These are phyloP conservation scores for Bipolaris victoriae DNA, from an alignment of 2,329 filamentous ascomycete genomes.

Conservation along the genomic window DNA sequence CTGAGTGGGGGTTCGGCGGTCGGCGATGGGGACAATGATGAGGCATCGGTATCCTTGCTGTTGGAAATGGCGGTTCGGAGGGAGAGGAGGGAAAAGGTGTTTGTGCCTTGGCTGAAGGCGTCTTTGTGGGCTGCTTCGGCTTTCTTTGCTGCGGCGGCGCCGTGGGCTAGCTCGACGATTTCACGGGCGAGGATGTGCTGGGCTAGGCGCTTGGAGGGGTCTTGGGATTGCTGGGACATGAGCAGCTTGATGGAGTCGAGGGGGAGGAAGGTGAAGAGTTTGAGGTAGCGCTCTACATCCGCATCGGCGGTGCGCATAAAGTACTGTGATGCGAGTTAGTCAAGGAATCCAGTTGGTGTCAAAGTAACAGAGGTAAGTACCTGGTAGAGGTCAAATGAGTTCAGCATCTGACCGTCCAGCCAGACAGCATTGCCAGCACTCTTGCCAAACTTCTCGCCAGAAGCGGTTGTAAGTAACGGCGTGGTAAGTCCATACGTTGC, in stretches of 20 bases:
- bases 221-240: slow-evolving; percentile 70
- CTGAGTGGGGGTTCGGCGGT: slow-evolving; percentile 3
- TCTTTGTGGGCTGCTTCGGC: slow-evolving; percentile 65
- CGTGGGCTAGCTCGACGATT: slow-evolving; percentile 80
- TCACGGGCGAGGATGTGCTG: slow-evolving; percentile 86
- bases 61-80: slow-evolving; percentile 29
- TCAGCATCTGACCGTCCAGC: slow-evolving; percentile 83
- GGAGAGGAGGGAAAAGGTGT: slow-evolving; percentile 35
- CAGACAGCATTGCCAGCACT: slow-evolving; percentile 92
- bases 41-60: slow-evolving; percentile 3
- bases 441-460: slow-evolving; percentile 93
- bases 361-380: slow-evolving; percentile 46
- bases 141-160: slow-evolving; percentile 65
- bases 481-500: slow-evolving; percentile 85
- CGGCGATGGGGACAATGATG: not conserved
- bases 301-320: slow-evolving; percentile 83
- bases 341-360: not conserved
- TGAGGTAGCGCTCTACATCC: slow-evolving; percentile 81
- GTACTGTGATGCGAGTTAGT: slow-evolving; percentile 61
- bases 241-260: slow-evolving; percentile 68
- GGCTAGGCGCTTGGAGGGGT: slow-evolving; percentile 75
- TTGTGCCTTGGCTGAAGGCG: slow-evolving; percentile 48
- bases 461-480: slow-evolving; percentile 82
- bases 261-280: slow-evolving; percentile 89
- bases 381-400: slow-evolving; percentile 82